phyloP scores from a whole-genome alignment of 768 basidiomycete genomes.

The Mycena epipterygia region DNA sequence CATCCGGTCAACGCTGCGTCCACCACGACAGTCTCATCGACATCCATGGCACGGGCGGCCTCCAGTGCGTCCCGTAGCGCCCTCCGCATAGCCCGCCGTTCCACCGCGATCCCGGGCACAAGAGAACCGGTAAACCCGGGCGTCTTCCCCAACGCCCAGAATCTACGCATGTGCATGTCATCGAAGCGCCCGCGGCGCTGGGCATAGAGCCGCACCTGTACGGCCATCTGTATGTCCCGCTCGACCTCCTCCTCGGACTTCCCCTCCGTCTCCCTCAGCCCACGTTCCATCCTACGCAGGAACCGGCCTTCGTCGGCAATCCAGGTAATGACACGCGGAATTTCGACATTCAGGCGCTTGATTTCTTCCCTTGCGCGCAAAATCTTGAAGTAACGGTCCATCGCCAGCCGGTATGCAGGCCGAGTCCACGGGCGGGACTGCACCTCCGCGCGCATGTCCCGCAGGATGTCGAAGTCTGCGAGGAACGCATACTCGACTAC shows the following conservation, averaged over 20 bases:
- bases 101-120: neutral
- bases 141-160: neutral
- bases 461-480: no score
- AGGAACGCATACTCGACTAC: no score
- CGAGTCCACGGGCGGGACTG: neutral
- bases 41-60: neutral
- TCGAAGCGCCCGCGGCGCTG: slow-evolving; percentile 13
- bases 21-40: no score
- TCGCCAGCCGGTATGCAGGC: slow-evolving; percentile 20
- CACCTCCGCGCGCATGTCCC: no score
- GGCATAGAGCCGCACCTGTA: slow-evolving; percentile 16
- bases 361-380: slow-evolving; percentile 40
- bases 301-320: neutral
- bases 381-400: neutral
- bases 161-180: neutral
- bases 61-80: neutral
- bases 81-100: neutral
- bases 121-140: slow-evolving; percentile 17
- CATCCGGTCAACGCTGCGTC: no score
- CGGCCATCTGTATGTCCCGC: neutral
- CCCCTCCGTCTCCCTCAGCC: neutral
- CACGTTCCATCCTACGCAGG: neutral
- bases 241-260: neutral
- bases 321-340: no score
- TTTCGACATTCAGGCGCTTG: slow-evolving; percentile 35